phyloP scores from a whole-genome alignment of 768 basidiomycete species.

The Cystobasidium onofrii region DNA sequence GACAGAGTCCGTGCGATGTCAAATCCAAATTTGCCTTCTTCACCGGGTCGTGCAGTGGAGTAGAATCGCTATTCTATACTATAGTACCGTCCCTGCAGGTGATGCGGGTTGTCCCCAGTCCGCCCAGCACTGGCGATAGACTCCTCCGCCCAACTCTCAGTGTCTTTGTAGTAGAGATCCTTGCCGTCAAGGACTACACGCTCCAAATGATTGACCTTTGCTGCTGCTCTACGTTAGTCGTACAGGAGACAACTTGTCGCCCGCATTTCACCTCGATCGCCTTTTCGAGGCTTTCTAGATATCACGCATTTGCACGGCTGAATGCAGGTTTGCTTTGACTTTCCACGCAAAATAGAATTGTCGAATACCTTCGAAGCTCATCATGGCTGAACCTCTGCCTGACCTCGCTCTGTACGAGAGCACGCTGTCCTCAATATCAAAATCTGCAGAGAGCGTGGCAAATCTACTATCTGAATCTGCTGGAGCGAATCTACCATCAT shows the following conservation, averaged over 20 bases:
- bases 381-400: slow-evolving; percentile 9
- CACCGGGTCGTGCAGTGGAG: too few relatives aligned
- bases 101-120: too few relatives aligned
- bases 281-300: not conserved
- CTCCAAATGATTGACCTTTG: too few relatives aligned
- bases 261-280: too few relatives aligned
- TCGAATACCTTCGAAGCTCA: not conserved
- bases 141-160: too few relatives aligned
- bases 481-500: slow-evolving; percentile 8
- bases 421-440: not conserved
- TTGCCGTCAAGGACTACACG: too few relatives aligned
- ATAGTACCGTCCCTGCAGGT: too few relatives aligned
- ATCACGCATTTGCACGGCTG: not conserved
- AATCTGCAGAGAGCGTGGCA: not conserved
- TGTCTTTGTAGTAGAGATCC: too few relatives aligned
- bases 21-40: not conserved
- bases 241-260: too few relatives aligned
- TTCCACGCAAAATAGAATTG: not conserved
- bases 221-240: too few relatives aligned
- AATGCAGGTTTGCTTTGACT: not conserved
- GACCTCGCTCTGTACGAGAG: slow-evolving; percentile 17
- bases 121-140: too few relatives aligned
- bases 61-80: too few relatives aligned
- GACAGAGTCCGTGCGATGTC: not conserved
- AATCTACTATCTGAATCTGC: slow-evolving; percentile 7